Base-by-base conservation (phyloP, 1,139 yeast species). In the Cylindricascospora bacillispora region DNA sequence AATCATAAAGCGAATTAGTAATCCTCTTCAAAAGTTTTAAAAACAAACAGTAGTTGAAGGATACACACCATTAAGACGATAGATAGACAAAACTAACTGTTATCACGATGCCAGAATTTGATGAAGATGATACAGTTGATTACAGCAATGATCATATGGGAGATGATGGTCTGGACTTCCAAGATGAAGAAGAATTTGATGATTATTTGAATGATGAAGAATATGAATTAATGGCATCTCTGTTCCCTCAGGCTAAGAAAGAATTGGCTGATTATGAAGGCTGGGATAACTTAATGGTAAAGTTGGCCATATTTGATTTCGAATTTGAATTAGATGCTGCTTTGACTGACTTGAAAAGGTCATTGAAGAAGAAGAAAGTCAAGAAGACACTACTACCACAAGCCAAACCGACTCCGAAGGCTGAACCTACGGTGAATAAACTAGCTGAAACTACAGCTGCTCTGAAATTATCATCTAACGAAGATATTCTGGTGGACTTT, bases 401-500 rank as follows among this genome's bases (percentile, higher is more conserved):
- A 10, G 13, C 23, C 11, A 18, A 15, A 13, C 25, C 16, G 15
- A 13, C 13, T 4, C 7, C 9, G 9, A 18, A 7, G 10, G 7
- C 21, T 18, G 9, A 18, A 18, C 11, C 23, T 13, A 21, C 72
- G 1, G 66, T 66, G 34, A 66, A 61, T 22, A 59, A 60, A 13
- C 43, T 46, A 4, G 37, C 33, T 10, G 41, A 40, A 16, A 35
- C 42, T 3, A 37, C 44, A 5, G 27, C 39, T 3, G 35, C 37
- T 10, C 21, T 39, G 14, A 26, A 33, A 13, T 22, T 38, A 10
- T 23, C 35, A n/a, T 13, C 24, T 7, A 20, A 14, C 11, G 13
- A 28, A 6, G 12, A 20, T 3, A 26, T 17, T 7, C 28, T 19
- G 19, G 32, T 25, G 13, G 39, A 34, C 6, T 38, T 38, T 3